phyloP scores from a whole-genome alignment of 2,329 filamentous ascomycete species.

The Stachybotrys elegans region DNA sequence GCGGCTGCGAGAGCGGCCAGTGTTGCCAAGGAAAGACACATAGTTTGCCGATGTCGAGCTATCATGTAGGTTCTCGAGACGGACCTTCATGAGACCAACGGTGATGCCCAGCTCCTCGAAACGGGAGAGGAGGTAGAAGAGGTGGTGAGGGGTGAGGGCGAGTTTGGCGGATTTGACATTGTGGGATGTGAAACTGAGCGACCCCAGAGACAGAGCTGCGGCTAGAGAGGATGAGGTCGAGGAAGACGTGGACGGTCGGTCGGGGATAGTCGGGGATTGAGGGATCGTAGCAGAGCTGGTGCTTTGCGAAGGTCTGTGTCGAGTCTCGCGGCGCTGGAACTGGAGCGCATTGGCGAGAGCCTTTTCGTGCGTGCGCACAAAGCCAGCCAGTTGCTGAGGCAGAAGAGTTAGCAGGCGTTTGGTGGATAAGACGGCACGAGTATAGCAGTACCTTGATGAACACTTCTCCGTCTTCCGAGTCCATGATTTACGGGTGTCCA shows the following conservation, averaged over 20 bases:
- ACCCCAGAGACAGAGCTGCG: conserved; percentile 79
- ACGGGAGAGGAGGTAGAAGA: conserved; percentile 92
- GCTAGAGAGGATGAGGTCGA: conserved; percentile 73
- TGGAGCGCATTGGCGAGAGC: conserved; percentile 93
- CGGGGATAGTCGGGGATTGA: conserved; percentile 52
- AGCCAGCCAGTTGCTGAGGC: conserved; percentile 81
- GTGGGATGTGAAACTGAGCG: conserved; percentile 79
- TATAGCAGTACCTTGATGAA: conserved; percentile 69
- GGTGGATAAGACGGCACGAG: conserved; percentile 2
- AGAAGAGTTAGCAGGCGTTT: conserved; percentile 20
- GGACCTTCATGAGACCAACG: conserved; percentile 93
- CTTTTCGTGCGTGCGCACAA: conserved; percentile 96
- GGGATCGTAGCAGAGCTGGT: conserved; percentile 52
- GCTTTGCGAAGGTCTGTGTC: conserved; percentile 65
- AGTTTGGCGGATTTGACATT: conserved; percentile 85
- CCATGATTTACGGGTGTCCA: conserved; percentile 55
- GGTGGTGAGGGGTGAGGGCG: conserved; percentile 88
- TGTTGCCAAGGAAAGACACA: conserved; percentile 85
- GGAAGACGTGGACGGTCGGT: conserved; percentile 59
- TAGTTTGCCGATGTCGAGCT: conserved; percentile 85
- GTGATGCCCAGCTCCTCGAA: conserved; percentile 90
- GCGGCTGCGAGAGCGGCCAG: conserved; percentile 70
- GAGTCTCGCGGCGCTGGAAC: conserved; percentile 65
- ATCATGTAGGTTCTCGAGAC: conserved; percentile 89
- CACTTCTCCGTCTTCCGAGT: conserved; percentile 83